These are phyloP conservation scores for Chlorella sp. DNA, from an alignment of 139 green algal species.

Conservation along the genomic window DNA sequence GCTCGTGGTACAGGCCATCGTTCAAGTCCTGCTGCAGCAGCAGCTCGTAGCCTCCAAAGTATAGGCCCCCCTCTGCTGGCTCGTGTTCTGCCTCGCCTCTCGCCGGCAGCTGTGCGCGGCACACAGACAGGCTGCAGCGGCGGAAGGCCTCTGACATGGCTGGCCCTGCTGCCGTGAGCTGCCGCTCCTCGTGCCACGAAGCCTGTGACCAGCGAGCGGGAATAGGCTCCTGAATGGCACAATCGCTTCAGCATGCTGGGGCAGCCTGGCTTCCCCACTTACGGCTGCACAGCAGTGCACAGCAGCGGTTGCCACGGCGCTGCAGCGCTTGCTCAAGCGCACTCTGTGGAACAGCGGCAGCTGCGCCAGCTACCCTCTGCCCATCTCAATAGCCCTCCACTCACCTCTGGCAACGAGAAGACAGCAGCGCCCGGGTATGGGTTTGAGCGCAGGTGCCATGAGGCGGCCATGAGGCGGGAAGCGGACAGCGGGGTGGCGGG, in stretches of 20 bases:
- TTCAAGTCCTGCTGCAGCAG: conserved; percentile 20
- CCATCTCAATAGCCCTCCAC: not conserved
- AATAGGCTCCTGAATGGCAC: too few species aligned
- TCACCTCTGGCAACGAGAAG: not conserved
- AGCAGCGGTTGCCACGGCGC: too few species aligned
- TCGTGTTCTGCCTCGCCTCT: not conserved
- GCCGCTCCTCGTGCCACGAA: conserved; percentile 28
- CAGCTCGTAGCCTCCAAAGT: conserved; percentile 8
- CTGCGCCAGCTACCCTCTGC: too few species aligned
- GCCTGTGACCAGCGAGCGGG: not conserved
- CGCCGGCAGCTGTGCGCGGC: not conserved
- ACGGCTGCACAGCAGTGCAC: too few species aligned
- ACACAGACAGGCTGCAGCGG: conserved; percentile 11
- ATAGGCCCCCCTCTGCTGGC: not conserved
- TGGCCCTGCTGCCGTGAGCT: not conserved
- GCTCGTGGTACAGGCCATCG: conserved; percentile 6
- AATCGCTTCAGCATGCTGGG: too few species aligned
- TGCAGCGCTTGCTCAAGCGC: too few species aligned
- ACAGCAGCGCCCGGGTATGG: conserved; percentile 2
- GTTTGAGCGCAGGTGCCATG: conserved; percentile 9
- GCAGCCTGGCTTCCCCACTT: not conserved
- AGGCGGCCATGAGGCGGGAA: conserved; percentile 20
- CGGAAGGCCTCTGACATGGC: conserved; percentile 18
- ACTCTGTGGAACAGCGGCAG: too few species aligned
- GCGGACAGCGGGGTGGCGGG: not conserved